Conservation (phyloP, 2,329 filamentous ascomycete species). For the Beauveria pseudobassiana region DNA sequence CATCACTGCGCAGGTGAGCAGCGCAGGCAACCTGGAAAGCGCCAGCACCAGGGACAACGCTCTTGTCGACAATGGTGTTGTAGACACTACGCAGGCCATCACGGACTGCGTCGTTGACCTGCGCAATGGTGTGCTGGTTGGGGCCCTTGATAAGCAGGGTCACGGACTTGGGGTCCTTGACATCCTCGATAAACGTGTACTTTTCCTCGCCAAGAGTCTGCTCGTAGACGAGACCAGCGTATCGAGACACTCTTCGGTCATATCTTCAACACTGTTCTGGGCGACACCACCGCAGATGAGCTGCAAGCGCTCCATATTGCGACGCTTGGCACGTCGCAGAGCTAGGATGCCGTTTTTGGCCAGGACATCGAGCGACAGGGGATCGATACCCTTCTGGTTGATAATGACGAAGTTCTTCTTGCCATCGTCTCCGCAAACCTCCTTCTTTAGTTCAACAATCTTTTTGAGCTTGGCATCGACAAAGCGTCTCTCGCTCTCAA, state of each 20-base stretch:
- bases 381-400: slow-evolving; percentile 99
- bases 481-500: slow-evolving; percentile 92
- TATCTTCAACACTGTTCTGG: slow-evolving; percentile 94
- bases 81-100: slow-evolving; percentile 94
- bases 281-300: slow-evolving; percentile 84
- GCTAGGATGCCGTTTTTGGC: slow-evolving; percentile 98
- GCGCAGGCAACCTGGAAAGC: slow-evolving; percentile 95
- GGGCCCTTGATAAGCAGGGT: slow-evolving; percentile 97
- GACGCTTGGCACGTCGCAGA: slow-evolving; percentile 86
- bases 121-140: slow-evolving; percentile 91
- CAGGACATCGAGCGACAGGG: slow-evolving; percentile 86
- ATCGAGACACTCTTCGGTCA: slow-evolving; percentile 80
- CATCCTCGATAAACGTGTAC: slow-evolving; percentile 97
- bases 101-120: slow-evolving; percentile 92
- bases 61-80: slow-evolving; percentile 99
- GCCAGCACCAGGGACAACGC: slow-evolving; percentile 87
- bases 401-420: slow-evolving; percentile 97
- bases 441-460: slow-evolving; percentile 96
- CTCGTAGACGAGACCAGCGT: slow-evolving; percentile 95
- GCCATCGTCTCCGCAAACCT: slow-evolving; percentile 86
- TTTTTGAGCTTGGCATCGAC: slow-evolving; percentile 95
- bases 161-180: slow-evolving; percentile 97
- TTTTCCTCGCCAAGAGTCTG: slow-evolving; percentile 98
- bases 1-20: slow-evolving; percentile 76
- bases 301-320: slow-evolving; percentile 98